Conservation (phyloP, 2,329 filamentous ascomycete genomes). For the Exophiala spinifera region DNA sequence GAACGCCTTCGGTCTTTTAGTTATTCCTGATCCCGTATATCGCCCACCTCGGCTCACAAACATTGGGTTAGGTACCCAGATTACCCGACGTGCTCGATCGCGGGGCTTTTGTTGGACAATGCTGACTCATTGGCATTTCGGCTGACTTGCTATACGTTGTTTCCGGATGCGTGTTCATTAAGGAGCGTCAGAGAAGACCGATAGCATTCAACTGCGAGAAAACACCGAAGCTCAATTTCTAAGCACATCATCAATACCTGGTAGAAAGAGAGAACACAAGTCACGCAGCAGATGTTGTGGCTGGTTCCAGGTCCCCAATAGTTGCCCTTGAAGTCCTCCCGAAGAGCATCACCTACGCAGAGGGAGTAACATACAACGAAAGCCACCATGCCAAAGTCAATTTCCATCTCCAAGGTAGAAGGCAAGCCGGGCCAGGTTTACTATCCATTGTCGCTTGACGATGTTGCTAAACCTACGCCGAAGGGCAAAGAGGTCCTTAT, state of each 20-base stretch:
- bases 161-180: not conserved
- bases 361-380: too few relatives aligned
- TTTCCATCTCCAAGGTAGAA: conserved; percentile 47
- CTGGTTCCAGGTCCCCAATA: not conserved
- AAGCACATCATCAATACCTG: not conserved
- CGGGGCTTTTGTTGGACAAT: too few relatives aligned
- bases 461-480: conserved; percentile 61
- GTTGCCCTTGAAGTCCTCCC: too few relatives aligned
- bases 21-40: too few relatives aligned
- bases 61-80: too few relatives aligned
- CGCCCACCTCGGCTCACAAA: too few relatives aligned
- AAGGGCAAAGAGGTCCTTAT: conserved; percentile 69
- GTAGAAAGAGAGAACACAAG: not conserved
- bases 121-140: not conserved
- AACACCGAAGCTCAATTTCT: not conserved
- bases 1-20: too few relatives aligned
- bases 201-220: not conserved
- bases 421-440: conserved; percentile 82
- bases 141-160: not conserved
- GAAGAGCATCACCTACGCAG: not conserved
- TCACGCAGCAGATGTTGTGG: not conserved
- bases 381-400: conserved; percentile 41
- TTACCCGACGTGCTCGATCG: too few relatives aligned
- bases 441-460: conserved; percentile 52
- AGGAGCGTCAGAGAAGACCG: not conserved